A percentile compares a stretch with the other conserved stretches of the same genome.
Conservation (phyloP, 441 rosid genomes). For the Breynia disticha region DNA sequence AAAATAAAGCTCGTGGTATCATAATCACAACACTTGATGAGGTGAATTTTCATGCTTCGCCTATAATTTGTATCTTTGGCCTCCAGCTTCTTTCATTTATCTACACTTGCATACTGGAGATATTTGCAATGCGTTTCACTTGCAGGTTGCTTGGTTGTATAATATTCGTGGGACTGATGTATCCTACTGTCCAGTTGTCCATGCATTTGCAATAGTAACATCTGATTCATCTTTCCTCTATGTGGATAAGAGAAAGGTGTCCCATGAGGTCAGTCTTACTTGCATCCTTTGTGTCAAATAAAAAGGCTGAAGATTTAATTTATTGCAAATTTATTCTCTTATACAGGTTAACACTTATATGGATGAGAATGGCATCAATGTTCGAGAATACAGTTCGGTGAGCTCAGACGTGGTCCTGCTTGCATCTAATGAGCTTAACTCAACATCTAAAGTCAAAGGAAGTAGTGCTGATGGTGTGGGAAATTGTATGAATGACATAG, state of each 20-base stretch:
- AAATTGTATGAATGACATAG: constrained; percentile 21
- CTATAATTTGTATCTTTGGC: constrained; percentile 2
- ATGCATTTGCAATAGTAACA: constrained; percentile 85
- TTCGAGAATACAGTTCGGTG: constrained; percentile 54
- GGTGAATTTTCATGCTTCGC: constrained; percentile 27
- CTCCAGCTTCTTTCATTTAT: not conserved
- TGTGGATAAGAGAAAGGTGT: constrained; percentile 70
- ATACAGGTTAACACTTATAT: constrained; percentile 46
- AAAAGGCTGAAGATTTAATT: not conserved
- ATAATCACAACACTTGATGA: constrained; percentile 82
- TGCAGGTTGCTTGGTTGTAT: constrained; percentile 97
- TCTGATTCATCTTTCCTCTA: constrained; percentile 59
- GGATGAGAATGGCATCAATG: constrained; percentile 53
- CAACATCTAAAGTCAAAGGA: constrained; percentile 20
- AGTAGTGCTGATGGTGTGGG: constrained; percentile 10
- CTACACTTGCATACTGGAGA: not conserved
- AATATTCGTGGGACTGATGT: constrained; percentile 94
- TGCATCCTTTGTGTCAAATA: not conserved
- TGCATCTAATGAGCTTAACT: constrained; percentile 45
- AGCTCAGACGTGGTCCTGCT: constrained; percentile 62
- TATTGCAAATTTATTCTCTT: not conserved
- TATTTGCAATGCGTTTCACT: constrained; percentile 3
- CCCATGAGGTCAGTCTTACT: constrained; percentile 44
- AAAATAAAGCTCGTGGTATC: constrained; percentile 49
- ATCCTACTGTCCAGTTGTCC: constrained; percentile 85